phyloP scores from a whole-genome alignment of 306 rosid genomes.

The Luffa acutangula region DNA sequence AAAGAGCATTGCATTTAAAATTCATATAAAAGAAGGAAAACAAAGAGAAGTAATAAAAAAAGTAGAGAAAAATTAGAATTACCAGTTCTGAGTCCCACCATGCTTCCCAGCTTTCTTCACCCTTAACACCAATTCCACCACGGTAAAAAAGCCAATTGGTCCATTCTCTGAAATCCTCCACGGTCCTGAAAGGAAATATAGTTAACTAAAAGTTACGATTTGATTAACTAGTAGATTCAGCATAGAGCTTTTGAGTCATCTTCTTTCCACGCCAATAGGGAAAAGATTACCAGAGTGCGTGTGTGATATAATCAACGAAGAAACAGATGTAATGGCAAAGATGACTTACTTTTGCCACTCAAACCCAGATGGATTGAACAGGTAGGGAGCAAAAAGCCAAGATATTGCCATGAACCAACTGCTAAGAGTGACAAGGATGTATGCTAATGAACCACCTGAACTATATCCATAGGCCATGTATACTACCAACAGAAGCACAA shows the following conservation, averaged over 20 bases:
- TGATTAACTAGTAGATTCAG: background rate
- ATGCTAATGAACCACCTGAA: constrained; percentile 48
- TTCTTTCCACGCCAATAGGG: background rate
- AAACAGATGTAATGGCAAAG: background rate
- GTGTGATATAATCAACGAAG: background rate
- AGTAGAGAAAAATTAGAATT: background rate
- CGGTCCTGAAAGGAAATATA: constrained; percentile 44
- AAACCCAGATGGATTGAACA: constrained; percentile 95
- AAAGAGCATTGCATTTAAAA: background rate
- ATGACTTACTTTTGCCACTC: constrained; percentile 95
- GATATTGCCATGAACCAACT: constrained; percentile 98
- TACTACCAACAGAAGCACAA: constrained; percentile 68
- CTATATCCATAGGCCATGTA: constrained; percentile 77
- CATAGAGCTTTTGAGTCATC: background rate
- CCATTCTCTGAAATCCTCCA: constrained; percentile 91
- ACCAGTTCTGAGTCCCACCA: constrained; percentile 99
- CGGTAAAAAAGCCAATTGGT: constrained; percentile 91
- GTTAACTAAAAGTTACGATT: background rate
- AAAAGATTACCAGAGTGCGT: no score
- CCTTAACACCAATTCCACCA: constrained; percentile 96
- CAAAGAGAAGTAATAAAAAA: background rate
- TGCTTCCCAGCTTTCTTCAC: constrained; percentile 99
- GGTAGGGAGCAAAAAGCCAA: constrained; percentile 94
- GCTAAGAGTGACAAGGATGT: constrained; percentile 75
- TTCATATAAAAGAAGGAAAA: background rate